Evolutionary conservation across 345 rosid species (phyloP), one percentile per base, ranked within the genome.

Genomic region (Draba incana): DNA sequence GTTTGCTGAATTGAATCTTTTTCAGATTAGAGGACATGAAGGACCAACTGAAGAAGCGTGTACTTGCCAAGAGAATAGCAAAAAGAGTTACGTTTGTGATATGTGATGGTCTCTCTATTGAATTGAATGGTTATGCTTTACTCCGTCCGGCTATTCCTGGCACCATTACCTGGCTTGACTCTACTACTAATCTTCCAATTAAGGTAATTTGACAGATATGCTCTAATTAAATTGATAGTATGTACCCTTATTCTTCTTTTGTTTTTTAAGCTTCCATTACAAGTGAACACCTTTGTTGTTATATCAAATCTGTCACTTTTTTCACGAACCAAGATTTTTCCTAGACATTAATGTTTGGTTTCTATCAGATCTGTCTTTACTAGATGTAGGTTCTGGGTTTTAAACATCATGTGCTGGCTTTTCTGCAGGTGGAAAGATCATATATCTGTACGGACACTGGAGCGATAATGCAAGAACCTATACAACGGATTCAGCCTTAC

Each of bases 371-470:
- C 8, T 46, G 48, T 48, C 2, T 56, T 64, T 48, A 38, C n/a
- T 48, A 27, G 57, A 39, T 56, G 46, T 57, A 15, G 63, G 56
- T n/a, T 62, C 33, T 70, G 37, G 39, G 43, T 70, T 33, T 24
- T 14, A 45, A 62, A 35, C 49, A 54, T 16, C 54, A 60, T 24
- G 27, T 52, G 27, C 4, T 47, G 68, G 41, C 50, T 43, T 75
- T 20, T 66, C 15, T 80, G 80, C 85, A 94, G 99, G 81, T 83
- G 15, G 97, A 94, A 78, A 89, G 86, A 80, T 94, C 96, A 56
- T 86, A 86, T 67, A 83, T 94, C 55, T 94, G 99, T 71, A 83
- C 84, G 14, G 99, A 94, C 81, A 94, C 99, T 20, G 97, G 99
- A 70, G 87, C 96, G 31, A 67, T 91, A 84, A 72, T 91, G 82